Evolutionary conservation across 352 stramenopile species (phyloP).

Genomic region (Phytophthora boehmeriae): DNA sequence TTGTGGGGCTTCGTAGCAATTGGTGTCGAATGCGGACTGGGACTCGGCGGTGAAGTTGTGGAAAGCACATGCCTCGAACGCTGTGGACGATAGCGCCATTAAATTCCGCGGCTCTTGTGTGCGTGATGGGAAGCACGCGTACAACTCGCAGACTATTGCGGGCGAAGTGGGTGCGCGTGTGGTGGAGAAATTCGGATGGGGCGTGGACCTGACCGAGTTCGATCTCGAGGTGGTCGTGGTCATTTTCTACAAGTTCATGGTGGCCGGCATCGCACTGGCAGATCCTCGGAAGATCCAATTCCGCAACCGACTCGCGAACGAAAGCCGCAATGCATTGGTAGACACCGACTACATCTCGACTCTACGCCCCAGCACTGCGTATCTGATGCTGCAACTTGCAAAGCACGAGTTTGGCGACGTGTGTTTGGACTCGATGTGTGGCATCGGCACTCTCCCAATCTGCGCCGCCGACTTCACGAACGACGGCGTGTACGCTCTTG

Average conservation of each 20-base stretch:
- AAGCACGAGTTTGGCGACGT: conserved; percentile 63
- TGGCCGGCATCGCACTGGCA: conserved; percentile 67
- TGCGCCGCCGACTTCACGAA: conserved; percentile 55
- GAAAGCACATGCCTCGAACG: conserved; percentile 41
- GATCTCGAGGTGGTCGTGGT: conserved; percentile 78
- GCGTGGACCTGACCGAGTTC: conserved; percentile 67
- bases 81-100: conserved; percentile 30
- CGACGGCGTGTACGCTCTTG: conserved; percentile 64
- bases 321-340: conserved; percentile 56
- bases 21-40: conserved; percentile 62
- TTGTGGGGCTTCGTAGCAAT: conserved; percentile 33
- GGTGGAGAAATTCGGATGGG: conserved; percentile 64
- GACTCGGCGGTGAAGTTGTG: conserved; percentile 60
- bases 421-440: conserved; percentile 84
- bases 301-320: conserved; percentile 69
- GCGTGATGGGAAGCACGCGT: conserved; percentile 75
- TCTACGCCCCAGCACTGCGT: conserved; percentile 76
- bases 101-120: conserved; percentile 82
- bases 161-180: conserved; percentile 64
- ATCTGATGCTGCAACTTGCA: conserved; percentile 73
- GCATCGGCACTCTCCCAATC: conserved; percentile 79
- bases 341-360: conserved; percentile 81
- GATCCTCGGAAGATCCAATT: conserved; percentile 67
- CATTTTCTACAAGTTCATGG: conserved; percentile 74
- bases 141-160: conserved; percentile 69